Evolutionary conservation across 129 eudicot genomes (phyloP).

Genomic region (Lonicera japonica): DNA sequence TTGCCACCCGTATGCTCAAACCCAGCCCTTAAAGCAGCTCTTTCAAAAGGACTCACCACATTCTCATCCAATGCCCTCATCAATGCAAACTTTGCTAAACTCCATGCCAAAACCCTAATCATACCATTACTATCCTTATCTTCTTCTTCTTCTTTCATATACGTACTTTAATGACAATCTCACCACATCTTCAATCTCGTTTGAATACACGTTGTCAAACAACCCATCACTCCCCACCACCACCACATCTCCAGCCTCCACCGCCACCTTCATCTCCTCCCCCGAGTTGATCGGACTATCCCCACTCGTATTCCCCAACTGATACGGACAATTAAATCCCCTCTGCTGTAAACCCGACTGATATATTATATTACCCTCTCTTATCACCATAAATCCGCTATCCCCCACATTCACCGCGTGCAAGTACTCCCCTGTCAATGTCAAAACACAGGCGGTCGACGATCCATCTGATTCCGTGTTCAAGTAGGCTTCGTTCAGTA

Average conservation of each 20-base stretch:
- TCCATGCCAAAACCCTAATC: background rate
- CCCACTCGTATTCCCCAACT: background rate
- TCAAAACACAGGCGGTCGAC: conserved; percentile 10
- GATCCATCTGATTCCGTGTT: background rate
- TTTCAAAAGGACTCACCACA: background rate
- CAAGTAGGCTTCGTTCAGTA: conserved; percentile 4
- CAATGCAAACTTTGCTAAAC: background rate
- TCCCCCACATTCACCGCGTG: conserved; percentile 9
- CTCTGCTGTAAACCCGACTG: background rate
- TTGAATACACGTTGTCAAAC: conserved; percentile 3
- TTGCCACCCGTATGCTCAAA: background rate
- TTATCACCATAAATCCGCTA: conserved; percentile 8
- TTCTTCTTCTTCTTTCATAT: too few species aligned
- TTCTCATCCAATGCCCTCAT: background rate
- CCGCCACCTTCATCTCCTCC: background rate
- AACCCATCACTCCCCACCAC: conserved; percentile 12
- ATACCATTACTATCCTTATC: background rate
- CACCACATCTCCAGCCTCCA: background rate
- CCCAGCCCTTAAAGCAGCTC: background rate
- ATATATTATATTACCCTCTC: conserved; percentile 7
- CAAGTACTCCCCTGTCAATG: background rate
- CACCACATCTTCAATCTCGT: conserved; percentile 4
- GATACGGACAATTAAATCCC: conserved; percentile 7
- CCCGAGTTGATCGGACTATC: background rate
- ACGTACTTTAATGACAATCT: background rate